Conservation (phyloP, 169 alveolate genomes). For the Plasmodium chabaudi region DNA sequence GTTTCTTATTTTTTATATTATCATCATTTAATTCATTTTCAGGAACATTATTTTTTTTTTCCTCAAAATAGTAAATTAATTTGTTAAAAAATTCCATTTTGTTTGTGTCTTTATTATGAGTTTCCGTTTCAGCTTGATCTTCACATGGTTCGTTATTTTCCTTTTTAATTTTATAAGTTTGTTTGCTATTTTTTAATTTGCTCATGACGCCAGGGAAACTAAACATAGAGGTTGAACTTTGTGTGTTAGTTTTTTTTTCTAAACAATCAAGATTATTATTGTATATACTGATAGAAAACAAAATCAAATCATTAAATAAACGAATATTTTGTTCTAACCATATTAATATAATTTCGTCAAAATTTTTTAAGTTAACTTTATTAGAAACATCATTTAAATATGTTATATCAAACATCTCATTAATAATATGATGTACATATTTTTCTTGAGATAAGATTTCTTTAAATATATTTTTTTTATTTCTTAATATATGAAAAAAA, state of each 20-base stretch:
- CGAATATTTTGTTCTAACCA: constrained; percentile 68
- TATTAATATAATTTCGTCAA: constrained; percentile 50
- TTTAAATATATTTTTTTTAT: constrained; percentile 47
- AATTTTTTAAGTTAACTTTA: constrained; percentile 32
- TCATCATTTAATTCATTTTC: neutral
- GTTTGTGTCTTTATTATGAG: neutral
- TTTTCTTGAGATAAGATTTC: constrained; percentile 44
- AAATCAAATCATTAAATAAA: constrained; percentile 36
- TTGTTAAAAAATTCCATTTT: neutral
- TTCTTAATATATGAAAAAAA: constrained; percentile 53
- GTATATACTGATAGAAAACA: constrained; percentile 25
- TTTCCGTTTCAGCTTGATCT: neutral
- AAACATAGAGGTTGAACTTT: neutral
- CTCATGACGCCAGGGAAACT: neutral
- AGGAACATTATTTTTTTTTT: neutral
- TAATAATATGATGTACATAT: constrained; percentile 41
- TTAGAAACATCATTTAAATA: constrained; percentile 26
- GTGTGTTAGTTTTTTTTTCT: neutral
- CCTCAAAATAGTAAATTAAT: neutral
- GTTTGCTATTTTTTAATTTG: neutral
- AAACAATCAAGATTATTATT: neutral
- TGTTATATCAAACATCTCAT: constrained; percentile 23
- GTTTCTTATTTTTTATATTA: neutral
- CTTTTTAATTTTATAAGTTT: neutral
- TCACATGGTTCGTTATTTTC: neutral